Evolutionary conservation across 306 rosid genomes (phyloP).

Genomic region (Corylus heterophylla): DNA sequence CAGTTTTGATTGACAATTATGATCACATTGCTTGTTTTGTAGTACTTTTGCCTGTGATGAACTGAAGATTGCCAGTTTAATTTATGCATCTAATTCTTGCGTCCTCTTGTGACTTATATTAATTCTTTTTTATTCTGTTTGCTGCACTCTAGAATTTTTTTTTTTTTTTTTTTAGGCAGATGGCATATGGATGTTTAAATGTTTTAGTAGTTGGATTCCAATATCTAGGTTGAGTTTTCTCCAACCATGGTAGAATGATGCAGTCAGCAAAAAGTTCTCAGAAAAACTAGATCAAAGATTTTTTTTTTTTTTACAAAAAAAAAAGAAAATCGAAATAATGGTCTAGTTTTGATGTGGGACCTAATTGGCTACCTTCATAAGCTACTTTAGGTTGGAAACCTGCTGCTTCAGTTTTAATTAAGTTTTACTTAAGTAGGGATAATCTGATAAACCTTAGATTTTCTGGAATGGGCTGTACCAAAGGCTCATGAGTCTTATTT

Average conservation of each 20-base stretch:
- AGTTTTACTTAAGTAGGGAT: too few species aligned
- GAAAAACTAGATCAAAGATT: too few species aligned
- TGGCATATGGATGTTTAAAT: background rate
- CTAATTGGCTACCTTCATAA: too few species aligned
- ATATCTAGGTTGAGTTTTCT: background rate
- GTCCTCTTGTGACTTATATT: background rate
- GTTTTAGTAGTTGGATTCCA: background rate
- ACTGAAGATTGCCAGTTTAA: background rate
- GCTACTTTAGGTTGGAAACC: background rate
- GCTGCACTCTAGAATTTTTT: background rate
- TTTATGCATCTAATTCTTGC: background rate
- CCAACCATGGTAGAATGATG: too few species aligned
- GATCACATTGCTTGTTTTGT: constrained; percentile 8
- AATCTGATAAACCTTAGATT: background rate
- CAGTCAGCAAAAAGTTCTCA: too few species aligned
- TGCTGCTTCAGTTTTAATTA: too few species aligned
- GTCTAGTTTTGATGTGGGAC: too few species aligned
- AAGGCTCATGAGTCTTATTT: background rate
- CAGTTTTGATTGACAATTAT: background rate
- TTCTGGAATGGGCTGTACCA: background rate
- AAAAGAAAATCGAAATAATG: too few species aligned
- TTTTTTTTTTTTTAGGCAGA: background rate
- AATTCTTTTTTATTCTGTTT: background rate
- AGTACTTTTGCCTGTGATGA: constrained; percentile 14
- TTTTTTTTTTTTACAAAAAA: too few species aligned